phyloP scores from a whole-genome alignment of 257 asterid genomes.

The Gynochthodes officinalis region DNA sequence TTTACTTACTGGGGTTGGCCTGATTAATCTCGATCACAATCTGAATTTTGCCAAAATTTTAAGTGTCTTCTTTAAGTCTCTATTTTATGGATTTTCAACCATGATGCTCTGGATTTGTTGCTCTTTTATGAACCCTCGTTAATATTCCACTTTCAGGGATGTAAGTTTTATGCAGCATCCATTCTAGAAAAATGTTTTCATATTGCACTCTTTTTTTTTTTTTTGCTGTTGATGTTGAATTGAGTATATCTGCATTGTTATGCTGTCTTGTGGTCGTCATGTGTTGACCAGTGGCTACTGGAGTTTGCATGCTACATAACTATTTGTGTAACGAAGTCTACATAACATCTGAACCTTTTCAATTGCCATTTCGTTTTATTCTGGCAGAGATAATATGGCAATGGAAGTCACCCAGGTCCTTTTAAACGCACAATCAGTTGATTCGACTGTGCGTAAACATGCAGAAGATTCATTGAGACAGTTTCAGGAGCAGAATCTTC shows the following conservation, averaged over 20 bases:
- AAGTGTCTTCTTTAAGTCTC: not conserved
- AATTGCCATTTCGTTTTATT: not conserved
- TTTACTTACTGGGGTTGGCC: not conserved
- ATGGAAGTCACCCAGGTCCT: constrained; percentile 89
- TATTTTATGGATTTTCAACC: not conserved
- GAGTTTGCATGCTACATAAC: not conserved
- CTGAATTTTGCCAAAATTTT: not conserved
- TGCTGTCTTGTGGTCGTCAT: not conserved
- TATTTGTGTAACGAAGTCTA: not conserved
- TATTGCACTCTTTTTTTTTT: not conserved
- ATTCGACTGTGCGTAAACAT: constrained; percentile 65
- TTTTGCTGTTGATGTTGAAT: not conserved
- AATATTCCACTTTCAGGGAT: not conserved
- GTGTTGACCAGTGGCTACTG: not conserved
- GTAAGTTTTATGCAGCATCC: not conserved
- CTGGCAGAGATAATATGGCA: constrained; percentile 49
- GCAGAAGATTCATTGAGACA: constrained; percentile 74
- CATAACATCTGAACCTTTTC: not conserved
- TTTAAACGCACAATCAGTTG: constrained; percentile 71
- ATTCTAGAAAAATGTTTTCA: not conserved
- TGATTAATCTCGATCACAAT: not conserved
- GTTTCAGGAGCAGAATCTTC: constrained; percentile 88
- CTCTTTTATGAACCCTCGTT: not conserved
- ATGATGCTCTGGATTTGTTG: not conserved
- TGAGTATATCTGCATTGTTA: not conserved